phyloP scores from a whole-genome alignment of 2,329 filamentous ascomycete genomes.

The Arachnopeziza araneosa region DNA sequence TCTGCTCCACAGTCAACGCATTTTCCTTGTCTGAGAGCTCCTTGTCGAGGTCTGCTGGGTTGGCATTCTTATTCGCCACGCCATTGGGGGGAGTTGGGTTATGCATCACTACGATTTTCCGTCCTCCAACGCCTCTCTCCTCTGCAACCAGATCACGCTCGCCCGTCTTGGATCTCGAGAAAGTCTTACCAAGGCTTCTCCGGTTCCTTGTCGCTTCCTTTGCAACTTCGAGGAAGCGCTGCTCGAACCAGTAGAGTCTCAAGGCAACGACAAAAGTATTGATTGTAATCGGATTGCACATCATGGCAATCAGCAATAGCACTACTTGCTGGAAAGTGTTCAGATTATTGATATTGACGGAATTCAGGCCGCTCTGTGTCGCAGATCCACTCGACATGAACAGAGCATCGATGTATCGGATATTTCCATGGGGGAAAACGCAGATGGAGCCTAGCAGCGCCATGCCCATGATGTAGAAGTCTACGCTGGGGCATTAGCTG shows the following conservation, averaged over 20 bases:
- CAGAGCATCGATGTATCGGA: slow-evolving; percentile 80
- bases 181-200: slow-evolving; percentile 56
- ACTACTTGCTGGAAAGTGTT: slow-evolving; percentile 69
- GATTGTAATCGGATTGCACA: slow-evolving; percentile 79
- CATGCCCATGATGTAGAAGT: slow-evolving; percentile 75
- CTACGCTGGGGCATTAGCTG: slow-evolving; percentile 35
- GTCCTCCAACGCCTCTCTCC: slow-evolving; percentile 55
- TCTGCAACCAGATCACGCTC: slow-evolving; percentile 39
- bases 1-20: slow-evolving; percentile 12
- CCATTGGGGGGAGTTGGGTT: slow-evolving; percentile 43
- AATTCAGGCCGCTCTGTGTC: slow-evolving; percentile 91
- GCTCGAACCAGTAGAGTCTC: slow-evolving; percentile 96
- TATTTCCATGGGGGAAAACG: slow-evolving; percentile 57
- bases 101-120: slow-evolving; percentile 62
- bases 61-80: slow-evolving; percentile 55
- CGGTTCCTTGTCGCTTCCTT: slow-evolving; percentile 64
- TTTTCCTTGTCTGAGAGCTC: slow-evolving; percentile 15
- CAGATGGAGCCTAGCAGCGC: slow-evolving; percentile 71
- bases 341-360: slow-evolving; percentile 61
- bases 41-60: slow-evolving; percentile 25
- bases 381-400: slow-evolving; percentile 82
- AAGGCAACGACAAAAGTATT: slow-evolving; percentile 85
- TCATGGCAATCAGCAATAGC: slow-evolving; percentile 64
- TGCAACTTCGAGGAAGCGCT: slow-evolving; percentile 82
- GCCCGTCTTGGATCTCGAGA: slow-evolving; percentile 47